Percentiles rank a stretch among this genome's conserved stretches.
These are phyloP conservation scores for Senna tora DNA, from an alignment of 306 rosid species.

Conservation along the genomic window DNA sequence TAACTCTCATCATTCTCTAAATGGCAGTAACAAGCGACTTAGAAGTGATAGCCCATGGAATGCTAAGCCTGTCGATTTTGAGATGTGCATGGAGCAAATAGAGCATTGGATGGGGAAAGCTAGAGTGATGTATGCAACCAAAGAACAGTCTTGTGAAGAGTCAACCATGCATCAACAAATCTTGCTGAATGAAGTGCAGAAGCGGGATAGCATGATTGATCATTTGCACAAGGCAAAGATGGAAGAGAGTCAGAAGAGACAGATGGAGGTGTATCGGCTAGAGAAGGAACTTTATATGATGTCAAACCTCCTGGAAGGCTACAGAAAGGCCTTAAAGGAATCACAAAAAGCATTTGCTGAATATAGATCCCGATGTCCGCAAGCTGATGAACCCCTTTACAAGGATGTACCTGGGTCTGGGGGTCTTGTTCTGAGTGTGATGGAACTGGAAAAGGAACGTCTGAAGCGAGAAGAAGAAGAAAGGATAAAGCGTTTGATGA, in stretches of 20 bases:
- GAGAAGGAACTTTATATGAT: constrained; percentile 79
- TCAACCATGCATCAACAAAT: constrained; percentile 55
- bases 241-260: constrained; percentile 77
- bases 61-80: constrained; percentile 58
- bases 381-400: constrained; percentile 83
- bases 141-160: constrained; percentile 65
- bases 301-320: constrained; percentile 72
- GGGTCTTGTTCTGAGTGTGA: constrained; percentile 80
- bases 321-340: constrained; percentile 79
- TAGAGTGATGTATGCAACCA: constrained; percentile 58
- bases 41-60: constrained; percentile 70
- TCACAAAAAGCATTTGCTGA: constrained; percentile 66
- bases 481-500: constrained; percentile 43
- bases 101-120: constrained; percentile 70
- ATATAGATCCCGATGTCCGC: constrained; percentile 61
- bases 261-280: constrained; percentile 61
- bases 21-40: constrained; percentile 66
- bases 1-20: constrained; percentile 52
- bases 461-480: constrained; percentile 87
- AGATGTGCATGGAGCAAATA: constrained; percentile 62
- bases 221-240: constrained; percentile 63
- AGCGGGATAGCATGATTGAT: constrained; percentile 56
- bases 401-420: constrained; percentile 89
- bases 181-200: constrained; percentile 68
- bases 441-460: constrained; percentile 76